Evolutionary conservation across 2,329 filamentous ascomycete genomes (phyloP), one percentile per base, ranked within the genome.

Genomic region (Decorospora gaudefroyi): DNA sequence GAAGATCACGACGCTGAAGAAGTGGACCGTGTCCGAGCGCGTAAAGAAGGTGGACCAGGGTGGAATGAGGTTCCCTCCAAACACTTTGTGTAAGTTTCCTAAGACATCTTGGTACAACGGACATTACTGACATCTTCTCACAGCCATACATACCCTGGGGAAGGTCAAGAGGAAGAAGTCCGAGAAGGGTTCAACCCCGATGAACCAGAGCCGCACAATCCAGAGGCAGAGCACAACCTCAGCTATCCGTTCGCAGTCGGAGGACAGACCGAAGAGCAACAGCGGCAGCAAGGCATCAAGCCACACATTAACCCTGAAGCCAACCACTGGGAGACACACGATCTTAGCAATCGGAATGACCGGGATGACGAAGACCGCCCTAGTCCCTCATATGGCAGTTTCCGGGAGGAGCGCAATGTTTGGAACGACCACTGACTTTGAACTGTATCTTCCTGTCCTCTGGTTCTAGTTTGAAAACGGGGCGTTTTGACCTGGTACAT

Each of bases 1-100:
- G 83, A 86, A 69, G 82, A 87, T 60, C 76, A 70, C 30, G 68
- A 81, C 32, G 83, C 82, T 4, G 83, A 86, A 61, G 77, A 82
- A 41, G 73, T 79, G 32, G 82, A 86, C 47, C 78, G 81, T 33
- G 78, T 80, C n/a, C 76, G 82, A 37, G 78, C 79, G 9, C 75
- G 81, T 39, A 83, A 83, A 61, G 82, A 85, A 66, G 79, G 81
- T 34, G 79, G 82, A 17, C 76, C 82, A 17, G 78, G 75, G 12
- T 83, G 80, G 78, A 83, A 84, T 51, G 75, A 78, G 35, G 73
- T 73, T 7, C 75, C 80, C 49, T 70, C 76, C 12, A 79, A 76
- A 55, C 78, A 79, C 47, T 83, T 76, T 65, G 74, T 82, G 74
- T 78, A 70, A 69, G 76, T 69, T n/a, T 19, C 6, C 25, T 8